Percentiles rank a stretch among this genome's conserved stretches.
phyloP scores from a whole-genome alignment of 306 rosid genomes.

The Morella rubra region DNA sequence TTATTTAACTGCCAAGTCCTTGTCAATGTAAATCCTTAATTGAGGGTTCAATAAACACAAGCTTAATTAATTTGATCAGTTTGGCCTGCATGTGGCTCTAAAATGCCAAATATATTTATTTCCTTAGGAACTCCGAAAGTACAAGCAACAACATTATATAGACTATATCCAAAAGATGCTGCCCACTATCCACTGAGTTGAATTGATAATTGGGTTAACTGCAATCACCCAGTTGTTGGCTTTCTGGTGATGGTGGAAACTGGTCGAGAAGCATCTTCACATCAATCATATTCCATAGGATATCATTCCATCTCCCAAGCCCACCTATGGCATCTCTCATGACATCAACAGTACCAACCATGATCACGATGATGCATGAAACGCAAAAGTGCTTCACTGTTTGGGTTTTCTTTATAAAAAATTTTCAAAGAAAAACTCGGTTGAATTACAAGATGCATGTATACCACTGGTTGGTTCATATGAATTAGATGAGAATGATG shows the following conservation, averaged over 20 bases:
- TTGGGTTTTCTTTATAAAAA: conserved; percentile 6
- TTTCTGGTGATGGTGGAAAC: conserved; percentile 30
- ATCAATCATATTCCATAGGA: conserved; percentile 28
- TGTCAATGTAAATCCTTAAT: too few species aligned
- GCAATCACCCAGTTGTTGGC: conserved; percentile 15
- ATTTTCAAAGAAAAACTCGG: neutral
- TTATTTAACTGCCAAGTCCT: too few species aligned
- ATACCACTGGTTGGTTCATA: too few species aligned
- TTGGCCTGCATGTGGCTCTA: neutral
- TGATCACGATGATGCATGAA: conserved; percentile 30
- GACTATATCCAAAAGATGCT: conserved; percentile 3
- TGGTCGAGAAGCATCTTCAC: conserved; percentile 31
- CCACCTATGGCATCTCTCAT: conserved; percentile 19
- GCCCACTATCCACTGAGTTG: conserved; percentile 5
- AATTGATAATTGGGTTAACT: conserved; percentile 21
- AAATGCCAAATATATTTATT: neutral
- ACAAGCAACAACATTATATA: conserved; percentile 9
- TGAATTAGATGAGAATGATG: too few species aligned
- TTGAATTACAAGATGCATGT: too few species aligned
- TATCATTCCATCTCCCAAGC: conserved; percentile 27
- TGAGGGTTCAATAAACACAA: too few species aligned
- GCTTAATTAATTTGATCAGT: too few species aligned
- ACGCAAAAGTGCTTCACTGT: conserved; percentile 21
- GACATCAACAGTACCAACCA: conserved; percentile 18
- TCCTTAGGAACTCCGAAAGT: neutral